These are phyloP conservation scores for Podospora bellae-mahoneyi DNA, from an alignment of 495 filamentous ascomycete species.

Conservation along the genomic window DNA sequence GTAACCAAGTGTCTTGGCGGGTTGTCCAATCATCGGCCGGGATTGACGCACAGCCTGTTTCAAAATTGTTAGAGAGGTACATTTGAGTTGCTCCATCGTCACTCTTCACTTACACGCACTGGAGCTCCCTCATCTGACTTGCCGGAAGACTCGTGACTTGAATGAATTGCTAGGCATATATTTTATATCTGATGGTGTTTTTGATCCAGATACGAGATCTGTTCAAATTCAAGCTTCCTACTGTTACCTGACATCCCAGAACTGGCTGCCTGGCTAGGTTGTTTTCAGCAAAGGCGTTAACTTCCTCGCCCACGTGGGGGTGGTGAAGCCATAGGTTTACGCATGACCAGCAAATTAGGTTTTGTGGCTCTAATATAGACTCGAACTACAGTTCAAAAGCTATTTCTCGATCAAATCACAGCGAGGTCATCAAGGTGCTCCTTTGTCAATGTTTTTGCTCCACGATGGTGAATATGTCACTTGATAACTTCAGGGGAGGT, in stretches of 20 bases:
- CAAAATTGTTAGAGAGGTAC: neutral
- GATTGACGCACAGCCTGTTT: constrained; percentile 1
- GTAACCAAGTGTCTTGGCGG: neutral
- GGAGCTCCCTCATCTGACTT: neutral
- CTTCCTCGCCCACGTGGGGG: neutral
- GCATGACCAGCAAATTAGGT: neutral
- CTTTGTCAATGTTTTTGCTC: neutral
- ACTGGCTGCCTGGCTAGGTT: neutral
- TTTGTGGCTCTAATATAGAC: neutral
- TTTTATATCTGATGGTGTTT: too few relatives aligned
- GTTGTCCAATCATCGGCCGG: neutral
- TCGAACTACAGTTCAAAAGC: neutral
- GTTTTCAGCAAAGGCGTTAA: neutral
- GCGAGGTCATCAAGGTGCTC: neutral
- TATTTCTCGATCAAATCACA: neutral
- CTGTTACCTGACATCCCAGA: neutral
- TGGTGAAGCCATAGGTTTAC: too few relatives aligned
- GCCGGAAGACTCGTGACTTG: too few relatives aligned
- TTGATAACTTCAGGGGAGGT: constrained; percentile 1
- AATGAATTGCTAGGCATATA: too few relatives aligned
- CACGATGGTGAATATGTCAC: neutral
- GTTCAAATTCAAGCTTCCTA: neutral
- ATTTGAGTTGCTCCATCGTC: neutral
- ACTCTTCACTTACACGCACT: neutral
- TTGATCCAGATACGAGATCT: neutral